Base-by-base conservation (phyloP, 495 filamentous ascomycete species). In the Penicillium samsonianum region DNA sequence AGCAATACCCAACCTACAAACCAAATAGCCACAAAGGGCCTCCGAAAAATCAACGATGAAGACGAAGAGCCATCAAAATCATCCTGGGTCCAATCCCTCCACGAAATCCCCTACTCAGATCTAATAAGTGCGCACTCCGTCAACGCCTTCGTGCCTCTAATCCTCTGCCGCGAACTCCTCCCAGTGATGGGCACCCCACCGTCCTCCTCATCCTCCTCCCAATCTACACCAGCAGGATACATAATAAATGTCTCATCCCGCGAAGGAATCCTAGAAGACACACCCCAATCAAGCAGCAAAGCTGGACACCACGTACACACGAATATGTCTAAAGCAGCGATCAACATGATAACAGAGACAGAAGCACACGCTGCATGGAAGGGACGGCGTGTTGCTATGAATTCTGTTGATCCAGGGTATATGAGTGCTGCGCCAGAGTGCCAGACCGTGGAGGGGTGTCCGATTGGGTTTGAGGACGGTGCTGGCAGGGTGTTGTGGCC, bases 281-380 rank as follows among this genome's bases (percentile, higher is more conserved):
- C 14, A 0, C 65, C 67, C 2, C 33, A 42, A 14, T 58, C 63
- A 14, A 8, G 58, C 5, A 62, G 64, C 28, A 79, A 78, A 61
- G 61, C 58, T 3, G 77, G 77, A 0, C 58, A 67, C 28, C 76
- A 80, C 33, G 75, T 78, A 7, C 77, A 80, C 60, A 80, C 76
- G 1, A 80, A 80, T 60, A 76, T 80, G 73, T 71, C 75, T n/a
- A 79, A 81, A 51, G 78, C 78, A 8, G 78, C 76, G 2, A 64
- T 80, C 25, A 79, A 80, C 59, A 80, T 80, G 76, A 71, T 80
- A 37, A 79, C 77, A 5, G 73, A 75, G 48, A 77, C 75, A 2
- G 74, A 78, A 50, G 70, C 69, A 8, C 53, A 44, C 1, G 17
- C 51, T 14, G 70, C 72, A 4, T 81, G 78, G 79, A 53, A 59